These are phyloP conservation scores for Dioscorea dumetorum DNA, from an alignment of 106 monocot species.

Conservation along the genomic window DNA sequence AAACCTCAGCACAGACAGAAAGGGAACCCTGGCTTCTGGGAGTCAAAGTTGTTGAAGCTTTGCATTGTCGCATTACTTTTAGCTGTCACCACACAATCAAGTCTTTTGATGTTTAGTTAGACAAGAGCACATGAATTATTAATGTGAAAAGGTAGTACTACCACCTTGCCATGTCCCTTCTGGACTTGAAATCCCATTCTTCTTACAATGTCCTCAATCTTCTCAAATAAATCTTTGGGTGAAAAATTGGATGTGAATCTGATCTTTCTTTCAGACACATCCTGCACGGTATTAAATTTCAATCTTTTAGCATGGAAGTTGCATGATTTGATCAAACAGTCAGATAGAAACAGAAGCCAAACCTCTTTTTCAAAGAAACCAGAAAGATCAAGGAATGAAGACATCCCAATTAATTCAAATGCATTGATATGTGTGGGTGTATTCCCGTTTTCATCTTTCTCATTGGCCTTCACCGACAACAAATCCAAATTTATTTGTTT, in stretches of 20 bases:
- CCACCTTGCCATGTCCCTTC: conserved; percentile 67
- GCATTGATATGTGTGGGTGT: conserved; percentile 31
- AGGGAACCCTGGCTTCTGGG: too few species aligned
- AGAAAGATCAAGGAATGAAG: conserved; percentile 44
- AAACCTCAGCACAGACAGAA: too few species aligned
- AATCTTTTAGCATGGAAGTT: too few species aligned
- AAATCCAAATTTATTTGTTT: neutral
- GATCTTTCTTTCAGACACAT: conserved; percentile 75
- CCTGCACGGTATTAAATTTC: conserved; percentile 20
- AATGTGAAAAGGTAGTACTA: conserved; percentile 2
- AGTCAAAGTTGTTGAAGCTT: too few species aligned
- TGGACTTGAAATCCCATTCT: conserved; percentile 76
- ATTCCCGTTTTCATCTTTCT: conserved; percentile 15
- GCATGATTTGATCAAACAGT: too few species aligned
- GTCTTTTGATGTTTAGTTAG: too few species aligned
- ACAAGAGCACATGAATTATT: too few species aligned
- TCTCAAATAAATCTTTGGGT: conserved; percentile 54
- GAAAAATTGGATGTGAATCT: conserved; percentile 77
- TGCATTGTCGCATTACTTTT: too few species aligned
- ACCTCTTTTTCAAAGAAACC: conserved; percentile 54
- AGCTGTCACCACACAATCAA: too few species aligned
- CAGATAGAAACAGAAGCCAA: too few species aligned
- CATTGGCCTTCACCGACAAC: conserved; percentile 8
- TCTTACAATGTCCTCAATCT: conserved; percentile 58
- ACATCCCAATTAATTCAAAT: conserved; percentile 51